Base-by-base conservation (phyloP, 2,329 filamentous ascomycete genomes). In the Dichotomopilus funicola region DNA sequence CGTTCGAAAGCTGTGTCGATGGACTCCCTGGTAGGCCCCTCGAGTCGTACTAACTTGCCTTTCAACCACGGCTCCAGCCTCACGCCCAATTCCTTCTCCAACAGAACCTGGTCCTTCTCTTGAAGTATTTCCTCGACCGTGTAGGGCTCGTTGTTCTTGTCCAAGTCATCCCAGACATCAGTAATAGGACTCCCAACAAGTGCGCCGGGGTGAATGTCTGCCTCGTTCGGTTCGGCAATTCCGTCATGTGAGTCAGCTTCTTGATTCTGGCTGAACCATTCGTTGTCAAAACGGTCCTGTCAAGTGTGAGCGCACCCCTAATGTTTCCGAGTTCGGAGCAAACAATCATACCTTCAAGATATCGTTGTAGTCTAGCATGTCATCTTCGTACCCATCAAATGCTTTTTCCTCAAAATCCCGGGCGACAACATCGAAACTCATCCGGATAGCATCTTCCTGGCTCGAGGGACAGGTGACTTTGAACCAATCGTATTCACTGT, bases 111-210 rank as follows among this genome's bases (percentile, higher is more conserved):
- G 19, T 27, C 19, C 4, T 36, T 9, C 1, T 59, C 46, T 5
- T 63, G 55, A 0, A 67, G 8, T 13, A 68, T 49, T 1, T 61
- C 13, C 9, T 51, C 6, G 3, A 64, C 44, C 0, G 53, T 59
- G n/a, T 62, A 56, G 2, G 9, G 33, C 4, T 59, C 61, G 5
- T 56, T 51, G 38, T 61, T 58, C 11, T 60, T 57, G 36, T 64
- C 62, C 5, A 68, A 51, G 9, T 63, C 61, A 6, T 58, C 56
- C 65, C 66, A 69, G 5, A 61, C 54, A 1, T 38, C 53, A n/a
- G n/a, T 45, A 35, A 43, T 27, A 9, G 40, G 33, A 36, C 49
- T 58, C 5, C 44, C 41, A 9, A 19, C 12, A 12, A 60, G 43
- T 13, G 10, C 9, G 3, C 27, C 10, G 13, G 55, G 49, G 19